Percentiles rank a stretch among this genome's conserved stretches.
phyloP scores from a whole-genome alignment of 73 alveolate genomes.

The Stentor roeselii region DNA sequence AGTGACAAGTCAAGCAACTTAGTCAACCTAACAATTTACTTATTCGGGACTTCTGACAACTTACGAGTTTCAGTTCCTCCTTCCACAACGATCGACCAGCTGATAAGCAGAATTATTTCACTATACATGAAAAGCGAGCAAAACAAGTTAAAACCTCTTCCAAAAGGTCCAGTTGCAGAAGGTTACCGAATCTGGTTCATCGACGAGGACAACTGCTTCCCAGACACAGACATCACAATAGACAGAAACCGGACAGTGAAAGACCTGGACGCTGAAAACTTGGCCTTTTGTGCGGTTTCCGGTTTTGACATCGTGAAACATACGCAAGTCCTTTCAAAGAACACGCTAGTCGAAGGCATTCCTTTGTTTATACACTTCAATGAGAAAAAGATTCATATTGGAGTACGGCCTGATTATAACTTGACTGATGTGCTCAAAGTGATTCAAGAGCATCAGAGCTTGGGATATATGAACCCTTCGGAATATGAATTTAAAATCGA shows the following conservation, averaged over 20 bases:
- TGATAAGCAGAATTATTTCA: not conserved
- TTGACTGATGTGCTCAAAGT: not conserved
- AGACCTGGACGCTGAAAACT: not conserved
- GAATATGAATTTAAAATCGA: not conserved
- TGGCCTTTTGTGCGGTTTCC: not conserved
- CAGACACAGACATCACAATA: not conserved
- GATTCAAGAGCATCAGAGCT: not conserved
- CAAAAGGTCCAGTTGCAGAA: constrained; percentile 2
- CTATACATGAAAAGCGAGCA: not conserved
- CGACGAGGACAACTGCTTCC: not conserved
- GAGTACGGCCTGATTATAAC: not conserved
- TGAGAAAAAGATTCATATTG: not conserved
- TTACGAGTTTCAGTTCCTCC: not conserved
- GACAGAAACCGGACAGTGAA: not conserved
- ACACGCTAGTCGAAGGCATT: not conserved
- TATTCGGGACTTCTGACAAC: not conserved
- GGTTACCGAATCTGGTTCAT: constrained; percentile 11
- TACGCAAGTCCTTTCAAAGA: not conserved
- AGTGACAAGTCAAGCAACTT: not conserved
- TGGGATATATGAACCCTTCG: not conserved
- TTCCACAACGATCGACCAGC: constrained; percentile 6
- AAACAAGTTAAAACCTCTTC: not conserved
- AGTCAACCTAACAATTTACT: not conserved
- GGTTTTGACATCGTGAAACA: not conserved
- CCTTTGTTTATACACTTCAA: not conserved